Base-by-base conservation (phyloP, 2,329 filamentous ascomycete species). In the Byssothecium circinans region DNA sequence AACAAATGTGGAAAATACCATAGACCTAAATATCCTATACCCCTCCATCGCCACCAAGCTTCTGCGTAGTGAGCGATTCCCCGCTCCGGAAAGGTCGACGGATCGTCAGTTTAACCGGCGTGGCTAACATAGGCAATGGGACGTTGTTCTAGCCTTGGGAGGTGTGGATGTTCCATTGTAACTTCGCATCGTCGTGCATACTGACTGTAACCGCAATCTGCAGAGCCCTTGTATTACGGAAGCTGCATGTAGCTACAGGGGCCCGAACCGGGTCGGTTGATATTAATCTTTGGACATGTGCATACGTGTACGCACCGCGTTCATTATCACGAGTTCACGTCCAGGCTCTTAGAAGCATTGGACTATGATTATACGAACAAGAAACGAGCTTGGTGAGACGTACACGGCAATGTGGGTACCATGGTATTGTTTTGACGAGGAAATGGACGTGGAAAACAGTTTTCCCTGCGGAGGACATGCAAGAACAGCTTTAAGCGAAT, bases 141-240 rank as follows among this genome's bases (percentile, higher is more conserved):
- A 41, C 27, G 30, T 35, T 45, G 25, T 38, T 14, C 18, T 33
- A 17, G 10, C 18, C 15, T 19, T 15, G 12, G 22, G 22, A 36
- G 41, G 12, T 34, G 38, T 44, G 35, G 42, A 41, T 35, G 49
- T 43, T 50, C 42, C 52, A 42, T 49, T 53, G 54, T 25, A 53
- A 53, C 45, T 45, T 50, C 36, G 35, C 45, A 15, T 41, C 30
- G 37, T 23, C 11, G 35, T 54, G 49, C 54, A 52, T 34, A 43
- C 43, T 41, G 35, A 47, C 35, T 60, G 57, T 50, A 58, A 58
- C 57, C 49, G 33, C 53, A 56, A 58, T 56, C 33, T 58, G 32
- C 39, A 46, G 30, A 30, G 22, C 44, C 40, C 44, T 18, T 37
- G 41, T 45, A 40, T 36, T 32, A 30, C 23, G 30, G 25, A 38